Evolutionary conservation across 1,139 yeast genomes (phyloP).

Genomic region (Scheffersomyces parashehatae): DNA sequence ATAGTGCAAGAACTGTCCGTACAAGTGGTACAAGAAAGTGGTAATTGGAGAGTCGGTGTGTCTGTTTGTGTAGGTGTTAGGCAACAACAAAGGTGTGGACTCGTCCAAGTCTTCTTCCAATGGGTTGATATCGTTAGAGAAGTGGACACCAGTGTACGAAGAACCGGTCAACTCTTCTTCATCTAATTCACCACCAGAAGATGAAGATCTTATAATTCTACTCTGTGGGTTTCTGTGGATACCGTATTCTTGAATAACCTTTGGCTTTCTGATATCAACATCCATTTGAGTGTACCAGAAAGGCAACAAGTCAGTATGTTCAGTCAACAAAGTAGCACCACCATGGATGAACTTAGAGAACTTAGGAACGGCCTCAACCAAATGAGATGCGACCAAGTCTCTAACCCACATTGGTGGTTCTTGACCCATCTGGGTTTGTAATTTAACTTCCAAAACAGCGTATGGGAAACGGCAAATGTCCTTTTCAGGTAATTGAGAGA

Average conservation of each 20-base stretch:
- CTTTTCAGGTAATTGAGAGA: constrained; percentile 74
- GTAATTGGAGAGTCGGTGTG: constrained; percentile 31
- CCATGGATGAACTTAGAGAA: constrained; percentile 97
- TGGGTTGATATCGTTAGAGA: constrained; percentile 49
- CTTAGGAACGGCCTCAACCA: constrained; percentile 97
- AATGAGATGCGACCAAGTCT: constrained; percentile 84
- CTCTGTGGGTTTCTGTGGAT: constrained; percentile 35
- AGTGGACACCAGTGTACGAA: constrained; percentile 45
- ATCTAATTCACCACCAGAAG: constrained; percentile 52
- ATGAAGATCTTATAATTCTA: constrained; percentile 27
- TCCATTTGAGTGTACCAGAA: constrained; percentile 99
- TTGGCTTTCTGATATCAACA: constrained; percentile 90
- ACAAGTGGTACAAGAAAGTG: constrained; percentile 31
- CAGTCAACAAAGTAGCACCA: constrained; percentile 83
- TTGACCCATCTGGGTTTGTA: constrained; percentile 97
- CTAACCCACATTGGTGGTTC: constrained; percentile 98
- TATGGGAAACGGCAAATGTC: constrained; percentile 94
- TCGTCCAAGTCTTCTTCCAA: constrained; percentile 52
- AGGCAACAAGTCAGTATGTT: constrained; percentile 79
- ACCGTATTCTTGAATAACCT: constrained; percentile 65
- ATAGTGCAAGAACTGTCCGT: constrained; percentile 41
- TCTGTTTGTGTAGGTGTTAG: constrained; percentile 33
- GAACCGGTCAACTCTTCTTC: constrained; percentile 44
- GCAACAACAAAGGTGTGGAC: constrained; percentile 40
- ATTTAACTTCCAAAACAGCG: constrained; percentile 94